A percentile compares a stretch with the other conserved stretches of the same genome.
phyloP scores from a whole-genome alignment of 441 rosid species.

The Adansonia grandidieri region DNA sequence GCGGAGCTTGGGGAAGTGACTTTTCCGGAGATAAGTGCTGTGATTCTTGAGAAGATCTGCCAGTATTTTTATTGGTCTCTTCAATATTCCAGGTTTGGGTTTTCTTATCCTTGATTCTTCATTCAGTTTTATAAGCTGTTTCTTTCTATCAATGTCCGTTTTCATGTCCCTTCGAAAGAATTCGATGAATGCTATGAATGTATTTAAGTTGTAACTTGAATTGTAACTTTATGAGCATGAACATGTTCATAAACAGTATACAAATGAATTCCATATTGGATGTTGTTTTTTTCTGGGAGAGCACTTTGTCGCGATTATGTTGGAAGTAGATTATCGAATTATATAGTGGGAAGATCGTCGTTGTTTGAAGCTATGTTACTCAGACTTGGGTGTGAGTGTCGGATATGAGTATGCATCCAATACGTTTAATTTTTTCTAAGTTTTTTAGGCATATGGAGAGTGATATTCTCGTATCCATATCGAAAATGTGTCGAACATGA shows the following conservation, averaged over 20 bases:
- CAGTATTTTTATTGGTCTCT: slow-evolving; percentile 96
- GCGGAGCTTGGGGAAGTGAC: slow-evolving; percentile 82
- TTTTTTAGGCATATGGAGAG: too few relatives aligned
- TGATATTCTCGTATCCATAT: too few relatives aligned
- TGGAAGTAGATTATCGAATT: background rate
- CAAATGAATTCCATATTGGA: background rate
- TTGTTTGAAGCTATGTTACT: too few relatives aligned
- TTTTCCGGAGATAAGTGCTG: slow-evolving; percentile 86
- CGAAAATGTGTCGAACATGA: too few relatives aligned
- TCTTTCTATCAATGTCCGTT: background rate
- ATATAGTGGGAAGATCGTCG: background rate
- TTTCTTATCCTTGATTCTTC: background rate
- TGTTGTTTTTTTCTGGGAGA: background rate
- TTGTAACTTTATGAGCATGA: background rate
- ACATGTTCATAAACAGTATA: background rate
- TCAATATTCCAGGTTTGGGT: slow-evolving; percentile 70
- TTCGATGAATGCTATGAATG: background rate
- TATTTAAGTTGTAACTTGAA: background rate
- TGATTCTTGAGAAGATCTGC: slow-evolving; percentile 91
- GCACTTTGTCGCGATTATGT: background rate
- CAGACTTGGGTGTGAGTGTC: too few relatives aligned
- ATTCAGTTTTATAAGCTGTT: background rate
- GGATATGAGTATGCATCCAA: too few relatives aligned
- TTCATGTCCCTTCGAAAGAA: background rate
- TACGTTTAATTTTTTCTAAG: too few relatives aligned